Base-by-base conservation (phyloP, 768 basidiomycete species). In the Hypholoma fasciculare region DNA sequence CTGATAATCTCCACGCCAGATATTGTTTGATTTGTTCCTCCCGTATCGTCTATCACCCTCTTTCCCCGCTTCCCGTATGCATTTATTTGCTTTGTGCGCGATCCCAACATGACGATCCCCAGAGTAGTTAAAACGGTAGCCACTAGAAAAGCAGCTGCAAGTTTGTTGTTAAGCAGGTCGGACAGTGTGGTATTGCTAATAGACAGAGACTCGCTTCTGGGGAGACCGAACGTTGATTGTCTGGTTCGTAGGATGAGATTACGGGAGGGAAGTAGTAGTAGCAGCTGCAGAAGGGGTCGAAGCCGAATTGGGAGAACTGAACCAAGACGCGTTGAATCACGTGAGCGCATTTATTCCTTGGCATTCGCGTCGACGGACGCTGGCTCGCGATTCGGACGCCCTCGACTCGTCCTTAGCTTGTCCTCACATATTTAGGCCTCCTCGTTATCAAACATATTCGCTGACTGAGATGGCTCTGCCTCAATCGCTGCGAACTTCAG, bases 391-490 rank as follows among this genome's bases (percentile, higher is more conserved):
- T n/a, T n/a, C n/a, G n/a, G n/a, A n/a, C n/a, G n/a, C n/a, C n/a
- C n/a, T n/a, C n/a, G n/a, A 23, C 23, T 23, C 23, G 23, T 23
- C 23, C 23, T 23, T 23, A 23, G 23, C 4, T 23, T 23, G 23
- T 23, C 23, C 23, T 23, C 23, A 4, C 23, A 23, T 23, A 23
- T 23, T 2, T 9, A 3, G 9, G 30, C 30, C 1, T 3, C 30
- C 30, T 7, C 6, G 30, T 7, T 34, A 34, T 34, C 30, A 34
- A 9, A 34, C 9, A 34, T 9, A 6, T 34, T 34, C 30, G 6
- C 9, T 34, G 30, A 34, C 9, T 7, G 30, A 34, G 30, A 94
- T 96, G 94, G 85, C 94, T 37, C 81, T 96, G 20, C 93, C 94
- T 2, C 77, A 79, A 43, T 75, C 84, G 4, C 77, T 96, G 16